phyloP scores from a whole-genome alignment of 129 eudicot genomes.

The Saposhnikovia divaricata region DNA sequence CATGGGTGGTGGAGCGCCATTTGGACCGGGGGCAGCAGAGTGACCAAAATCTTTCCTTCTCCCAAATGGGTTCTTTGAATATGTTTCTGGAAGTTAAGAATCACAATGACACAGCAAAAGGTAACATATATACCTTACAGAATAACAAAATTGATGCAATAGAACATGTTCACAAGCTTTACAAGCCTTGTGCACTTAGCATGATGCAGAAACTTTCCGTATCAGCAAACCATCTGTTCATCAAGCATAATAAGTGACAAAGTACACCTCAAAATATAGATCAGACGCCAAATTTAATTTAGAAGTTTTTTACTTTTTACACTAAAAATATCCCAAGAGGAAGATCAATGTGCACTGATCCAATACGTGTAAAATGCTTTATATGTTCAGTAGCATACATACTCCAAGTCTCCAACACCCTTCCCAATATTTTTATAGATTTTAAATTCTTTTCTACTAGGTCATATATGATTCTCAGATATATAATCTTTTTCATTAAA shows the following conservation, averaged over 20 bases:
- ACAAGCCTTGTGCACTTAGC: not conserved
- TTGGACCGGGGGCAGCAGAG: conserved; percentile 39
- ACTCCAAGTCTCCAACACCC: no score
- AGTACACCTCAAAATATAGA: not conserved
- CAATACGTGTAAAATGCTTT: not conserved
- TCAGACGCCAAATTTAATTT: not conserved
- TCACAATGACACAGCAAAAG: conserved; percentile 1
- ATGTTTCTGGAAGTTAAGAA: conserved; percentile 55
- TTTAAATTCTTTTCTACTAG: not conserved
- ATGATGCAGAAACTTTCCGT: not conserved
- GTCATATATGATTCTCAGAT: not conserved
- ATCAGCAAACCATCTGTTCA: not conserved
- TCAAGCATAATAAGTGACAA: not conserved
- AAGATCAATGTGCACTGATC: not conserved
- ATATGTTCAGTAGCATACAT: not conserved
- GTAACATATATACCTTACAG: not conserved
- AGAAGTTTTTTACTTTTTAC: not conserved
- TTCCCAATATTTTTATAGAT: not conserved
- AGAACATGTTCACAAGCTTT: not conserved
- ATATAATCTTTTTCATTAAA: no score
- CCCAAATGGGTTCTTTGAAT: conserved; percentile 96
- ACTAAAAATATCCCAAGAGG: not conserved
- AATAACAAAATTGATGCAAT: not conserved
- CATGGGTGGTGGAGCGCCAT: conserved; percentile 64
- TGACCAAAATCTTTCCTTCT: conserved; percentile 68